Conservation (phyloP, 192 early-diverging fungal genomes). For the Anaeromyces robustus region DNA sequence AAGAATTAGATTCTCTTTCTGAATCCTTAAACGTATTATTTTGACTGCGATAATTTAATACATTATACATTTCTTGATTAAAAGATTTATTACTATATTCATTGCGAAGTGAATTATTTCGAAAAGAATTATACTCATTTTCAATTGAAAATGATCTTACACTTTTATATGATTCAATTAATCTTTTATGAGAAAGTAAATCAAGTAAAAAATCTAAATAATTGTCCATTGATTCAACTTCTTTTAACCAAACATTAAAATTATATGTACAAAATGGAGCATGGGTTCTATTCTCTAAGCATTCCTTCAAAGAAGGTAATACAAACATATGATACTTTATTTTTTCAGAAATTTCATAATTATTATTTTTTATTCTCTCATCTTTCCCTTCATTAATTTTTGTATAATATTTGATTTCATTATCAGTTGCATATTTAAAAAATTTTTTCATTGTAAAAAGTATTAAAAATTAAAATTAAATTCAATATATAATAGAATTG, state of each 20-base stretch:
- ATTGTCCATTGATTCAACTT: background rate
- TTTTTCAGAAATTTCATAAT: background rate
- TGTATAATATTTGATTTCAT: background rate
- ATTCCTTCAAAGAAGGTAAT: background rate
- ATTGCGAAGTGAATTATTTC: background rate
- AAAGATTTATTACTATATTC: too few relatives aligned
- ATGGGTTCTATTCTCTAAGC: background rate
- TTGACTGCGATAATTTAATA: background rate
- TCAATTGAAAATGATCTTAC: background rate
- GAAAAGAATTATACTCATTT: background rate
- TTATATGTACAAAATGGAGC: background rate
- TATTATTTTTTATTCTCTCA: background rate
- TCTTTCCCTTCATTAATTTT: background rate
- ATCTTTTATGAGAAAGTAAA: background rate
- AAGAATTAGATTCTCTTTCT: background rate
- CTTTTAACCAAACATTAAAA: background rate
- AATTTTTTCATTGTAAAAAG: background rate
- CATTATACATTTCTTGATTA: background rate
- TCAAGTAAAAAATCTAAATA: background rate
- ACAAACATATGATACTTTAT: background rate
- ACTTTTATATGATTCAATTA: background rate
- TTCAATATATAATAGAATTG: too few relatives aligned
- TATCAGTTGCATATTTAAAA: background rate
- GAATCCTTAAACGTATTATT: background rate
- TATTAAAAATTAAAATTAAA: too few relatives aligned